Conservation (phyloP, 1,139 yeast genomes). For the Scheffersomyces illinoinensis region DNA sequence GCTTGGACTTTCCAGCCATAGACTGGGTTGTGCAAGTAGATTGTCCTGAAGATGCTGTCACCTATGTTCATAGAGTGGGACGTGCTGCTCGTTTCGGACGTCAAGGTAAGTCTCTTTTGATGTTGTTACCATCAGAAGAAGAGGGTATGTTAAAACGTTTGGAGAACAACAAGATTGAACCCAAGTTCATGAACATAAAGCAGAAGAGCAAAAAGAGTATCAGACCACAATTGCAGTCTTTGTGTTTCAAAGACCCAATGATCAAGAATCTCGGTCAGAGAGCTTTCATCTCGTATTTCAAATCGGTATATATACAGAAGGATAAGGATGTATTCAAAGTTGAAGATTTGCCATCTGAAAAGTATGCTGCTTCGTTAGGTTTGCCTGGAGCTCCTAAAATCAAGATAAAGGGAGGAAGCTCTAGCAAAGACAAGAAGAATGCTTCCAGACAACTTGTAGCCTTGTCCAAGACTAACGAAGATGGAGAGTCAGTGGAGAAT, state of each 20-base stretch:
- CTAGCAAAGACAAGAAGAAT: slow-evolving; percentile 73
- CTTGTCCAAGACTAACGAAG: slow-evolving; percentile 61
- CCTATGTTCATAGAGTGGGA: slow-evolving; percentile 96
- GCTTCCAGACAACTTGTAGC: slow-evolving; percentile 68
- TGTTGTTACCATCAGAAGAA: slow-evolving; percentile 84
- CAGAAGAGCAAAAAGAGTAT: slow-evolving; percentile 77
- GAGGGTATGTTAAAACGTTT: slow-evolving; percentile 72
- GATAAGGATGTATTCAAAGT: slow-evolving; percentile 84
- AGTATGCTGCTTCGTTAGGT: slow-evolving; percentile 84
- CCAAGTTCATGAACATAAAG: slow-evolving; percentile 73
- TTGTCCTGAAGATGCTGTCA: slow-evolving; percentile 94
- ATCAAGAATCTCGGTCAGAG: slow-evolving; percentile 92
- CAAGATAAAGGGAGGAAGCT: slow-evolving; percentile 62
- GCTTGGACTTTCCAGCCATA: slow-evolving; percentile 94
- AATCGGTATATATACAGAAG: slow-evolving; percentile 81
- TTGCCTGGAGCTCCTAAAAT: slow-evolving; percentile 96
- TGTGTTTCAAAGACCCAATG: slow-evolving; percentile 90
- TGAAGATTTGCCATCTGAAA: slow-evolving; percentile 76
- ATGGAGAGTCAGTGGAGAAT: slow-evolving; percentile 51
- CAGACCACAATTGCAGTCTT: slow-evolving; percentile 79
- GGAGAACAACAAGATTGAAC: slow-evolving; percentile 62
- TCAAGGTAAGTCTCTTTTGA: slow-evolving; percentile 78
- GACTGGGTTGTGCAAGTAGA: slow-evolving; percentile 98
- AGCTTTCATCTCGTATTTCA: slow-evolving; percentile 88
- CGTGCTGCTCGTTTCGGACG: slow-evolving; percentile 94